phyloP scores from a whole-genome alignment of 1,139 yeast genomes.

The Trichomonascaceae sp. region DNA sequence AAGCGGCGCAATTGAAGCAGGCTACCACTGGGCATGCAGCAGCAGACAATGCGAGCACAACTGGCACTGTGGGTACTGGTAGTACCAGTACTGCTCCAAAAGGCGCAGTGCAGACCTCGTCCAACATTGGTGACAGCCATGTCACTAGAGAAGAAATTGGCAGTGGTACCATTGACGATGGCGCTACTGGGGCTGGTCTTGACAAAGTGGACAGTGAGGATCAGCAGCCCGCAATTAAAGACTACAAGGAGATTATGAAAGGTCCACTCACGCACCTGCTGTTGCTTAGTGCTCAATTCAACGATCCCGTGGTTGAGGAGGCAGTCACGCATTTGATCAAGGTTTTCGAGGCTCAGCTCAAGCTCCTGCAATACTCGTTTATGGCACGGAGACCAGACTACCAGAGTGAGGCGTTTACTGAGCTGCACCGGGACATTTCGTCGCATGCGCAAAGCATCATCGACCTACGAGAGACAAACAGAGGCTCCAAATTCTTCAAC shows the following conservation, averaged over 20 bases:
- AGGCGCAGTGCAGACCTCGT: slow-evolving; percentile 7
- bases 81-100: slow-evolving; percentile 8
- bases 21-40: slow-evolving; percentile 7
- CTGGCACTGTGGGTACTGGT: slow-evolving; percentile 4
- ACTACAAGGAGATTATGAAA: slow-evolving; percentile 43
- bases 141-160: too few species aligned
- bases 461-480: slow-evolving; percentile 58
- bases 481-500: slow-evolving; percentile 50
- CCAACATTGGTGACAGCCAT: too few species aligned
- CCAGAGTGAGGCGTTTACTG: slow-evolving; percentile 35
- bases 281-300: slow-evolving; percentile 38
- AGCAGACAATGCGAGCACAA: slow-evolving; percentile 2
- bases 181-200: slow-evolving; percentile 11
- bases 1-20: slow-evolving; percentile 22
- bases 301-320: slow-evolving; percentile 48
- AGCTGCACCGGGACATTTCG: slow-evolving; percentile 58
- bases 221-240: slow-evolving; percentile 21
- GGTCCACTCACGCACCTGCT: slow-evolving; percentile 49
- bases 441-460: slow-evolving; percentile 44
- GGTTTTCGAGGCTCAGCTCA: slow-evolving; percentile 50
- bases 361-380: slow-evolving; percentile 46
- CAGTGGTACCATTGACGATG: slow-evolving; percentile 3
- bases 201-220: slow-evolving; percentile 8
- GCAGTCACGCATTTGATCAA: slow-evolving; percentile 41
- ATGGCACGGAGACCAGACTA: slow-evolving; percentile 52